Conservation (phyloP, 345 rosid species). For the Psidium guajava region DNA sequence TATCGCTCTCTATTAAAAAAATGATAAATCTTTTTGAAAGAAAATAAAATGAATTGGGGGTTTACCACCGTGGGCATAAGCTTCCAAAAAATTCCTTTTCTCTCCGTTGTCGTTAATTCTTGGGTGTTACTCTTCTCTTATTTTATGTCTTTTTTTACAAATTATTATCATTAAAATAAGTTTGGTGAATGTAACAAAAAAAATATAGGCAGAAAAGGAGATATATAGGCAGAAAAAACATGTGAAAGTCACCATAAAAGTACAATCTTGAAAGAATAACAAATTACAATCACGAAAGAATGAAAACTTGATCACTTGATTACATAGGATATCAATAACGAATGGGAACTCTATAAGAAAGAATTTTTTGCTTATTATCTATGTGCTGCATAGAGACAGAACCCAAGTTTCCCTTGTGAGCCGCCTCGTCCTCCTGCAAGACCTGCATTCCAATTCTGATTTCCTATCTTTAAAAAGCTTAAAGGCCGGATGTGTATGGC, state of each 20-base stretch:
- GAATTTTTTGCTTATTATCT: background rate
- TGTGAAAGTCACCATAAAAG: background rate
- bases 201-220: too few relatives aligned
- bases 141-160: too few relatives aligned
- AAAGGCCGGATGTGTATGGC: constrained; percentile 48
- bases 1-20: too few relatives aligned
- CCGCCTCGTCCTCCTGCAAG: background rate
- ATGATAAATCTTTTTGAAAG: too few relatives aligned
- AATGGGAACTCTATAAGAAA: background rate
- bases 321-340: background rate
- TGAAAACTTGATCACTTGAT: background rate
- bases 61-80: too few relatives aligned
- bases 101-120: too few relatives aligned
- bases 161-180: too few relatives aligned
- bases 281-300: background rate
- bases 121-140: too few relatives aligned
- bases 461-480: background rate
- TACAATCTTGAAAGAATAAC: background rate
- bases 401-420: background rate
- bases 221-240: background rate
- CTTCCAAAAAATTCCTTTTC: too few relatives aligned
- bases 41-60: too few relatives aligned
- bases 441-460: background rate
- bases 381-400: background rate
- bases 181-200: too few relatives aligned